A percentile compares a stretch with the other conserved stretches of the same genome.
phyloP scores from a whole-genome alignment of 768 basidiomycete species.

The Serendipita sp. region DNA sequence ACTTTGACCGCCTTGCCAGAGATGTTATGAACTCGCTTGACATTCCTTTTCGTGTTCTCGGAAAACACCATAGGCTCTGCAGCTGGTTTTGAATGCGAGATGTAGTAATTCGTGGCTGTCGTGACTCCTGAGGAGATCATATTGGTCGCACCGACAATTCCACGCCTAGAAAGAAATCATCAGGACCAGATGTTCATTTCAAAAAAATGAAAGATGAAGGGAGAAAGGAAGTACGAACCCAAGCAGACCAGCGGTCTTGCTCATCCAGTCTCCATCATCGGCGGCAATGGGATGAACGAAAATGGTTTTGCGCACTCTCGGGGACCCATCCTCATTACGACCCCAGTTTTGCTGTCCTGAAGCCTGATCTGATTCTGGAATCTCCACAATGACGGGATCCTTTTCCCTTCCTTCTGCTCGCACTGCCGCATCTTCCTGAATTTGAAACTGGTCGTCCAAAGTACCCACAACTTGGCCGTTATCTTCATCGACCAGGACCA shows the following conservation, averaged over 20 bases:
- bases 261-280: slow-evolving; percentile 56
- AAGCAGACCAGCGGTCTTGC: slow-evolving; percentile 39
- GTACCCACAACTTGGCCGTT: slow-evolving; percentile 59
- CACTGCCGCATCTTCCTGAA: slow-evolving; percentile 46
- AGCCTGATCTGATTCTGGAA: slow-evolving; percentile 26
- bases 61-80: slow-evolving; percentile 43
- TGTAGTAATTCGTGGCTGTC: slow-evolving; percentile 45
- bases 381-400: slow-evolving; percentile 59
- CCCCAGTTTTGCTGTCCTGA: neutral
- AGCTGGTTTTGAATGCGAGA: slow-evolving; percentile 38
- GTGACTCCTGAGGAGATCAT: slow-evolving; percentile 47
- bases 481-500: slow-evolving; percentile 58
- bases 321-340: slow-evolving; percentile 21
- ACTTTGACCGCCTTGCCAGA: slow-evolving; percentile 52
- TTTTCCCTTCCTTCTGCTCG: slow-evolving; percentile 33
- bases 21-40: slow-evolving; percentile 45
- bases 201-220: no score
- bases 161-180: slow-evolving; percentile 30
- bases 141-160: slow-evolving; percentile 50
- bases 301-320: slow-evolving; percentile 28
- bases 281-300: slow-evolving; percentile 48
- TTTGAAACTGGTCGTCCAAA: slow-evolving; percentile 39
- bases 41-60: slow-evolving; percentile 38
- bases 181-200: neutral
- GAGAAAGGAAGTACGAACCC: slow-evolving; percentile 34